Conservation (phyloP, 306 rosid genomes). For the Gillenia trifoliata region DNA sequence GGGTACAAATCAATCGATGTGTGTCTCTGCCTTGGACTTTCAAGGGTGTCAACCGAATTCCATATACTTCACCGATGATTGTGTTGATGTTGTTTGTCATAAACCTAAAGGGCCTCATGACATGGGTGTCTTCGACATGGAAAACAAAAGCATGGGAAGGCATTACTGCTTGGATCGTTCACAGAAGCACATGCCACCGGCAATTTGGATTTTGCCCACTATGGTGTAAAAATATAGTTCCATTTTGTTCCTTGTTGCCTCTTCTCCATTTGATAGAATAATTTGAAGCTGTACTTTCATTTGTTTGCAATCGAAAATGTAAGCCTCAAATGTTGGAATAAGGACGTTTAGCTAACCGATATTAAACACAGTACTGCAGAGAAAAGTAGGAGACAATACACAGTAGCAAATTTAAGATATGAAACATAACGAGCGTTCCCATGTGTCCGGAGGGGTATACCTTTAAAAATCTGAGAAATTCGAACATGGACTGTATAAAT, state of each 20-base stretch:
- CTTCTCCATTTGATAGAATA: not conserved
- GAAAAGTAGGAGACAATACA: too few species aligned
- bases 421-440: too few species aligned
- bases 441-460: too few species aligned
- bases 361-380: too few species aligned
- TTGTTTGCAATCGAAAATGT: not conserved
- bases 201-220: slow-evolving; percentile 11
- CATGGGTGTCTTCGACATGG: slow-evolving; percentile 1
- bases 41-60: not conserved
- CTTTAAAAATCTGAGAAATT: too few species aligned
- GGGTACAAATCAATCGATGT: not conserved
- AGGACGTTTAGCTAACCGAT: too few species aligned
- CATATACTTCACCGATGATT: not conserved
- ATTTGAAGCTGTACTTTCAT: not conserved
- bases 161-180: slow-evolving; percentile 1
- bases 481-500: too few species aligned
- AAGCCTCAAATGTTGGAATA: not conserved
- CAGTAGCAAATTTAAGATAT: too few species aligned
- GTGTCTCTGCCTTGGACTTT: slow-evolving; percentile 8
- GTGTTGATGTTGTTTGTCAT: not conserved
- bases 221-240: not conserved
- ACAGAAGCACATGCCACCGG: slow-evolving; percentile 4
- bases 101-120: not conserved
- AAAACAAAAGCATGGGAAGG: not conserved
- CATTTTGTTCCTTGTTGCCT: not conserved